Conservation (phyloP, 2,329 filamentous ascomycete species). For the Mycosphaerelloides madeirae region DNA sequence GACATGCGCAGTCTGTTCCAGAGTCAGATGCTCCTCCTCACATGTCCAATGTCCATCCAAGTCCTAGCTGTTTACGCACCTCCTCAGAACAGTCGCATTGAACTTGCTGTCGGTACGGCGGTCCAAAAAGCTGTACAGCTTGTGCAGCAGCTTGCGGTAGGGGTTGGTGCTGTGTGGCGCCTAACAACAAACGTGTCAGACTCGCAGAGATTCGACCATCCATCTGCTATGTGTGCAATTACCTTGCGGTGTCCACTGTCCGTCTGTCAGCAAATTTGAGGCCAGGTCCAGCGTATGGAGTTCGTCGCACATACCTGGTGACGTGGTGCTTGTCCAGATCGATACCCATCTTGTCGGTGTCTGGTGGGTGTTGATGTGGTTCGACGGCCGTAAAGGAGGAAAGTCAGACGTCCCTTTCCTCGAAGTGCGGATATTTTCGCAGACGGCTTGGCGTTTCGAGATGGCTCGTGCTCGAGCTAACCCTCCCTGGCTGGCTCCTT, state of each 20-base stretch:
- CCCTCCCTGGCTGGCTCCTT: too few relatives aligned
- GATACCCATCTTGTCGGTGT: constrained; percentile 19
- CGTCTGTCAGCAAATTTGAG: too few relatives aligned
- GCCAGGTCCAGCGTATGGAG: too few relatives aligned
- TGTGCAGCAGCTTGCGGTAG: constrained; percentile 50
- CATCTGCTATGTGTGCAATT: constrained; percentile 16
- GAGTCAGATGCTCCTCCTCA: constrained; percentile 7
- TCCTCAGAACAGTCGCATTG: constrained; percentile 95
- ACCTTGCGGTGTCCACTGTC: constrained; percentile 27
- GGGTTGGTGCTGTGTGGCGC: constrained; percentile 70
- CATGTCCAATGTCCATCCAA: constrained; percentile 1
- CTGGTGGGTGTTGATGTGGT: constrained; percentile 1
- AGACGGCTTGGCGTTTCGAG: too few relatives aligned
- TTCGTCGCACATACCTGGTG: constrained; percentile 1
- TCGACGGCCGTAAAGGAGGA: too few relatives aligned
- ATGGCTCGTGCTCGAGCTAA: too few relatives aligned
- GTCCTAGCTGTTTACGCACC: constrained; percentile 19
- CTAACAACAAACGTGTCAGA: constrained; percentile 37
- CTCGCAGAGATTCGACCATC: constrained; percentile 19
- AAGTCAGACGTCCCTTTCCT: too few relatives aligned
- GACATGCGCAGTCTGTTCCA: constrained; percentile 83
- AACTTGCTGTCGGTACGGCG: constrained; percentile 88
- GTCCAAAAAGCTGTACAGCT: constrained; percentile 32
- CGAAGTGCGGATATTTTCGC: too few relatives aligned
- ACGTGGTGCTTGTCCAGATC: constrained; percentile 28